phyloP scores from a whole-genome alignment of 1,139 yeast genomes.

The Hemisphaericaspora lyxosophila region DNA sequence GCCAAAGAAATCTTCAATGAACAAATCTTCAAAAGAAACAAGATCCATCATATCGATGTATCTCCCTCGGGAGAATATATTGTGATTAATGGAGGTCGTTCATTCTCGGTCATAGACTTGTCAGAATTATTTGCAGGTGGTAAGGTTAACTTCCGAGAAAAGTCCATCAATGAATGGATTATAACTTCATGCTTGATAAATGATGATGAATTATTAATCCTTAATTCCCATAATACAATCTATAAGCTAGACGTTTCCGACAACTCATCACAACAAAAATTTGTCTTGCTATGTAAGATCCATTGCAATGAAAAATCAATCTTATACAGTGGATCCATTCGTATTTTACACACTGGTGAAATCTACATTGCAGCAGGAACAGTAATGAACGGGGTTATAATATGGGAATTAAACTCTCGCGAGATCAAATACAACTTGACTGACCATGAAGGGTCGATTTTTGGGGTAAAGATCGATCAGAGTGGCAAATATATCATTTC shows the following conservation, averaged over 20 bases:
- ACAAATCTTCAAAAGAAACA: constrained; percentile 64
- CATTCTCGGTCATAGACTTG: constrained; percentile 49
- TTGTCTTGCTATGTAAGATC: constrained; percentile 36
- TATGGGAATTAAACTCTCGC: constrained; percentile 63
- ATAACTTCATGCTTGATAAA: constrained; percentile 53
- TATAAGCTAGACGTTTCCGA: constrained; percentile 40
- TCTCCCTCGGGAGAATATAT: constrained; percentile 29
- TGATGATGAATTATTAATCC: constrained; percentile 42
- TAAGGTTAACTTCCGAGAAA: constrained; percentile 31
- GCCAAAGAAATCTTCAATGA: constrained; percentile 39
- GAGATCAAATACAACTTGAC: constrained; percentile 54
- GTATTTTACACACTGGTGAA: constrained; percentile 39
- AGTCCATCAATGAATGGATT: constrained; percentile 75
- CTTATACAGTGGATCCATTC: constrained; percentile 80
- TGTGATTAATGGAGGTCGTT: constrained; percentile 71
- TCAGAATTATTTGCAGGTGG: constrained; percentile 19
- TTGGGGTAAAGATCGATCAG: constrained; percentile 67
- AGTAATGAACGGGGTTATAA: constrained; percentile 80
- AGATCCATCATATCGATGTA: constrained; percentile 70
- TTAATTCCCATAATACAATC: constrained; percentile 82
- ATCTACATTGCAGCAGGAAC: constrained; percentile 83
- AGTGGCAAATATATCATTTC: constrained; percentile 61
- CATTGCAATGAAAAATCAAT: constrained; percentile 76
- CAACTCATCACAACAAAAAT: neutral
- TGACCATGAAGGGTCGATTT: constrained; percentile 89